These are phyloP conservation scores for Xylaria nigripes DNA, from an alignment of 495 filamentous ascomycete species.

Conservation along the genomic window DNA sequence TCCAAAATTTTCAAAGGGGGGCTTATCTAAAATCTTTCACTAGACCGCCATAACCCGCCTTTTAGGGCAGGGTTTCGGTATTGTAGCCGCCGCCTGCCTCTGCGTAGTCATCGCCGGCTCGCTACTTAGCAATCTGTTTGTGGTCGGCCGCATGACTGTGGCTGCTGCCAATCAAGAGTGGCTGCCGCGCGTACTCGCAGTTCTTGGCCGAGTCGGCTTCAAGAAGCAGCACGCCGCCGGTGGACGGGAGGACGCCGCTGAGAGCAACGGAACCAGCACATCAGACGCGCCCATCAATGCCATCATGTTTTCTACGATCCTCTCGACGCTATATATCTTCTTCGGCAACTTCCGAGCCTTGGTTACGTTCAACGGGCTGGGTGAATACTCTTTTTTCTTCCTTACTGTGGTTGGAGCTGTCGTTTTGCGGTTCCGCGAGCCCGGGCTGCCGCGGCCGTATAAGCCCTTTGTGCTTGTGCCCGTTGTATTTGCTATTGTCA, in stretches of 20 bases:
- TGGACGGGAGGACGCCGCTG: background rate
- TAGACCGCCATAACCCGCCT: slow-evolving; percentile 47
- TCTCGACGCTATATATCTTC: slow-evolving; percentile 46
- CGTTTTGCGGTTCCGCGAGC: slow-evolving; percentile 43
- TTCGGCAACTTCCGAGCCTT: slow-evolving; percentile 49
- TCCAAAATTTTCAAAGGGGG: background rate
- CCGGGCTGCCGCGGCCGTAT: slow-evolving; percentile 38
- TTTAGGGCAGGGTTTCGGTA: slow-evolving; percentile 39
- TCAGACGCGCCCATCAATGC: slow-evolving; percentile 46
- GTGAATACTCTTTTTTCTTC: slow-evolving; percentile 52
- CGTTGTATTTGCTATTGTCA: slow-evolving; percentile 40
- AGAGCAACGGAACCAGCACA: background rate
- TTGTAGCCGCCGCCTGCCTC: slow-evolving; percentile 41
- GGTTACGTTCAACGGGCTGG: slow-evolving; percentile 49
- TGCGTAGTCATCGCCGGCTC: slow-evolving; percentile 47
- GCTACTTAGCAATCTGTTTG: slow-evolving; percentile 48
- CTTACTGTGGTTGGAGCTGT: slow-evolving; percentile 47
- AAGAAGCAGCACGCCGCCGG: background rate
- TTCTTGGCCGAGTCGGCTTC: slow-evolving; percentile 32
- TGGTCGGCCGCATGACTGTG: slow-evolving; percentile 48
- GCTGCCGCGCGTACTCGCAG: slow-evolving; percentile 39
- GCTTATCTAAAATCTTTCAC: background rate
- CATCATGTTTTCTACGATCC: slow-evolving; percentile 37
- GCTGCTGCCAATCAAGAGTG: slow-evolving; percentile 46
- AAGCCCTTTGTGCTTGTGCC: slow-evolving; percentile 41